Percentiles rank a stretch among this genome's conserved stretches.
Conservation (phyloP, 179 eudicot species). For the Silene vulgaris region DNA sequence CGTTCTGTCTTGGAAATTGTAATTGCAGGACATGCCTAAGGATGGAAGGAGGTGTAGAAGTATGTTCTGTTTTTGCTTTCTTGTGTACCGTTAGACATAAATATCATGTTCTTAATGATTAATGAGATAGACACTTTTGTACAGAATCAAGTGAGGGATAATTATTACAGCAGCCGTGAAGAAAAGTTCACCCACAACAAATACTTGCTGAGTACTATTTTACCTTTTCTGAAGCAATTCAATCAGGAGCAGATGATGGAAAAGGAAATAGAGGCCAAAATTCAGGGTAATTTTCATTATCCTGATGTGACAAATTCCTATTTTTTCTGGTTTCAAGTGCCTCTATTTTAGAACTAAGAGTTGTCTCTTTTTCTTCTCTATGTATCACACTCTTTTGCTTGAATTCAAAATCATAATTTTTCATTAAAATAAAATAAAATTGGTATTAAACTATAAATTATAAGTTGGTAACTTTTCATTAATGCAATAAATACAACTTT, state of each 20-base stretch:
- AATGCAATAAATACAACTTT: too few relatives aligned
- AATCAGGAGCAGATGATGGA: slow-evolving; percentile 57
- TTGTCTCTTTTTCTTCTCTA: too few relatives aligned
- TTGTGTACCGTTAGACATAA: not conserved
- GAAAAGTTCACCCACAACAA: slow-evolving; percentile 33
- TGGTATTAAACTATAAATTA: too few relatives aligned
- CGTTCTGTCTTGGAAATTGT: slow-evolving; percentile 51
- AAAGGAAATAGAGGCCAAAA: slow-evolving; percentile 53
- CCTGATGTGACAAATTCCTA: not conserved
- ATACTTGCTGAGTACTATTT: slow-evolving; percentile 36
- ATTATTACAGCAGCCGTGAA: slow-evolving; percentile 14
- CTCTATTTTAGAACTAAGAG: too few relatives aligned
- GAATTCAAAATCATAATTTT: too few relatives aligned
- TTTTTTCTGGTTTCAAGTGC: too few relatives aligned
- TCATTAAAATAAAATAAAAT: too few relatives aligned
- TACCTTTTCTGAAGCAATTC: slow-evolving; percentile 51
- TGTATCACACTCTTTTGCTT: too few relatives aligned
- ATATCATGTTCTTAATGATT: not conserved
- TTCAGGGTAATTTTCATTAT: slow-evolving; percentile 46
- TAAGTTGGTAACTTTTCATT: too few relatives aligned
- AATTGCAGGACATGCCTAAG: slow-evolving; percentile 67
- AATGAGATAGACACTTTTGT: not conserved
- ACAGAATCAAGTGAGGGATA: slow-evolving; percentile 23
- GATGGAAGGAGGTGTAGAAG: slow-evolving; percentile 27
- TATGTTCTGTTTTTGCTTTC: not conserved